Conservation (phyloP, 176 grass and related monocot genomes). For the bread wheat (Triticum aestivum) region IWGSC_CS_RefSeq_v2.1 NC_057799.1:632169032-632169531, state of each 20-base stretch:
- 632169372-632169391: constrained; percentile 13
- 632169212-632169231: background rate
- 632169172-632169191: background rate
- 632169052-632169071: background rate
- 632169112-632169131: constrained; percentile 32
- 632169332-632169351: background rate
- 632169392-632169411: background rate
- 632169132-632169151: constrained; percentile 31
- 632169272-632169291: background rate
- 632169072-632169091: background rate
- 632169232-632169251: background rate
- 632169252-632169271: too few relatives aligned
- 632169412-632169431: background rate
- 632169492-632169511: too few relatives aligned
- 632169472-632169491: too few relatives aligned
- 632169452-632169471: too few relatives aligned
- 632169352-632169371: constrained; percentile 1
- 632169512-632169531: too few relatives aligned
- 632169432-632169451: background rate
- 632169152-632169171: constrained; percentile 24
- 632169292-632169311: background rate
- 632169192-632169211: background rate
- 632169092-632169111: background rate
- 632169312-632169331: background rate
- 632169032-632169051: background rate